A percentile compares a stretch with the other conserved stretches of the same genome.
These are phyloP conservation scores for Limonium bicolor DNA, from an alignment of 148 eudicot species.

Conservation along the genomic window DNA sequence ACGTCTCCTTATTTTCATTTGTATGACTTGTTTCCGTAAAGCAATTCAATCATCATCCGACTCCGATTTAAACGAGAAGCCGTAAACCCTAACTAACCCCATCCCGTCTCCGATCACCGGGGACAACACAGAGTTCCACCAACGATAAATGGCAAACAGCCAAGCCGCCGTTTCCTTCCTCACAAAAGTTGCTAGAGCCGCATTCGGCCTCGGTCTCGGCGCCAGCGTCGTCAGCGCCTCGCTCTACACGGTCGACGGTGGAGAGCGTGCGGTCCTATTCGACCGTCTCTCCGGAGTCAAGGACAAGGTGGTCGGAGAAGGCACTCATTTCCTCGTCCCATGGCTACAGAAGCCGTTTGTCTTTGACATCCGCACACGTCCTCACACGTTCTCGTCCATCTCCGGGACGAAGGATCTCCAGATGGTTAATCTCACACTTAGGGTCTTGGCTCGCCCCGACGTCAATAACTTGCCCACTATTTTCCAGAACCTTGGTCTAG, in stretches of 20 bases:
- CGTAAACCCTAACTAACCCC: slow-evolving; percentile 6
- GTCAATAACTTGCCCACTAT: slow-evolving; percentile 32
- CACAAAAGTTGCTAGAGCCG: slow-evolving; percentile 27
- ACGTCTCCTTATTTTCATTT: slow-evolving; percentile 1
- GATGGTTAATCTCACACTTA: slow-evolving; percentile 82
- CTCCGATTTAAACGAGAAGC: neutral
- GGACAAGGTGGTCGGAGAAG: slow-evolving; percentile 57
- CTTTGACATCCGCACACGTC: slow-evolving; percentile 82
- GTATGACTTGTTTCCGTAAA: too few species aligned
- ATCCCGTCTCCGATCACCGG: neutral
- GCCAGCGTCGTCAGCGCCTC: slow-evolving; percentile 41
- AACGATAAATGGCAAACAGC: slow-evolving; percentile 15
- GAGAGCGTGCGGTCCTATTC: slow-evolving; percentile 84
- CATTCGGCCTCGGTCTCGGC: slow-evolving; percentile 34
- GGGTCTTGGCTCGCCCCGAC: slow-evolving; percentile 72
- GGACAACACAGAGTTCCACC: too few species aligned
- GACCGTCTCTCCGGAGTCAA: slow-evolving; percentile 78
- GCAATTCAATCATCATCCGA: too few species aligned
- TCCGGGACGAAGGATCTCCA: slow-evolving; percentile 94
- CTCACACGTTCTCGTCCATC: slow-evolving; percentile 65
- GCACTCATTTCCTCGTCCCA: slow-evolving; percentile 78
- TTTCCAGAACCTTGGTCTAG: slow-evolving; percentile 53
- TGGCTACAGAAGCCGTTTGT: slow-evolving; percentile 76
- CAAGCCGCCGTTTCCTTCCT: slow-evolving; percentile 26
- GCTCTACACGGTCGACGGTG: slow-evolving; percentile 92